A percentile compares a stretch with the other conserved stretches of the same genome.
phyloP scores from a whole-genome alignment of 2,329 filamentous ascomycete genomes.

The Aspergillus bombycis region DNA sequence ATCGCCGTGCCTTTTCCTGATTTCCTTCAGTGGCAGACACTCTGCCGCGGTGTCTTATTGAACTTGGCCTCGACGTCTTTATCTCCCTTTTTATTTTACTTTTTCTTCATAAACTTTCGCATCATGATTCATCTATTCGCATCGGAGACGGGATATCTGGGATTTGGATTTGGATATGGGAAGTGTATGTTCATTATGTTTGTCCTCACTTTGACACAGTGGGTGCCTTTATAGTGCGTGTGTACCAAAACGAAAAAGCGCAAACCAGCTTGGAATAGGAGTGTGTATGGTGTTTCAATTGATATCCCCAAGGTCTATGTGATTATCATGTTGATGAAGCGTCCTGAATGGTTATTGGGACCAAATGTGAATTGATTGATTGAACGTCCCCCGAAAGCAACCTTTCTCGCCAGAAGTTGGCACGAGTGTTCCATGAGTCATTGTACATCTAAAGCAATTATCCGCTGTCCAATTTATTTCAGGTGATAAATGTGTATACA shows the following conservation, averaged over 20 bases:
- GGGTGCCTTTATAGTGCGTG: constrained; percentile 9
- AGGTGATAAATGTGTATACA: not conserved
- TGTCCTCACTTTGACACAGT: not conserved
- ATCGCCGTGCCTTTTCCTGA: constrained; percentile 6
- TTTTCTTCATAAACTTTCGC: not conserved
- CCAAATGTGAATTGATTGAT: constrained; percentile 2
- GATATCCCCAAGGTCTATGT: constrained; percentile 17
- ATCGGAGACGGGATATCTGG: constrained; percentile 18
- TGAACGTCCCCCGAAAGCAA: not conserved
- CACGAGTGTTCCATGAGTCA: not conserved
- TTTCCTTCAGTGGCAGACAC: not conserved
- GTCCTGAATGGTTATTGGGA: not conserved
- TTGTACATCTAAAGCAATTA: not conserved
- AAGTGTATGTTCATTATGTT: constrained; percentile 12
- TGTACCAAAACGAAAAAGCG: constrained; percentile 15
- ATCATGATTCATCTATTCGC: constrained; percentile 12
- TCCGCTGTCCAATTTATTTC: not conserved
- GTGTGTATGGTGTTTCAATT: constrained; percentile 15
- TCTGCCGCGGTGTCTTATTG: not conserved
- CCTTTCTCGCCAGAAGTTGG: not conserved
- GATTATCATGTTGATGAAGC: constrained; percentile 13
- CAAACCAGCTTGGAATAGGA: constrained; percentile 10
- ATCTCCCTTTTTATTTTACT: constrained; percentile 1
- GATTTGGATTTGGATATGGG: constrained; percentile 13
- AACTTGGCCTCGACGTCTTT: constrained; percentile 2